These are phyloP conservation scores for Kondoa malvinella DNA, from an alignment of 768 basidiomycete genomes.

Conservation along the genomic window DNA sequence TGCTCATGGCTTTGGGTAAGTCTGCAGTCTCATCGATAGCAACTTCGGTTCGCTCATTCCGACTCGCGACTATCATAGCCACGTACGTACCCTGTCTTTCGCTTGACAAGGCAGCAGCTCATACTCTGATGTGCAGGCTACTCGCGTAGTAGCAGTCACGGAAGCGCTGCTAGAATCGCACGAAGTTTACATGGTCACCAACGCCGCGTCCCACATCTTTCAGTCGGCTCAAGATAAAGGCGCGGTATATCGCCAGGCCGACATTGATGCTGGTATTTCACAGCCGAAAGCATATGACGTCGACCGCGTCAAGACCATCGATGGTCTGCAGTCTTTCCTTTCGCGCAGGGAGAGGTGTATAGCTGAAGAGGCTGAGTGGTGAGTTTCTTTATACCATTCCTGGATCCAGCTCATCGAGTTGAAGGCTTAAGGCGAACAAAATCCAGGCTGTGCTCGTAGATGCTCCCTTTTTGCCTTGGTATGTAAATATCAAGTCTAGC, in stretches of 20 bases:
- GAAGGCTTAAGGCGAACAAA: conserved; percentile 8
- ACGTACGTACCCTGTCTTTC: no score
- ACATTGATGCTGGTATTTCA: conserved; percentile 63
- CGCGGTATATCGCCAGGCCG: conserved; percentile 50
- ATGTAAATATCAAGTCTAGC: conserved; percentile 4
- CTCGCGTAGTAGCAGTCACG: conserved; percentile 59
- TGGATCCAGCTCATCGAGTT: neutral
- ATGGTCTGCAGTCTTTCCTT: conserved; percentile 47
- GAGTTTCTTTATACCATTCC: conserved; percentile 28
- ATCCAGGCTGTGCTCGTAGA: conserved; percentile 9
- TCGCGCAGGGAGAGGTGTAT: conserved; percentile 42
- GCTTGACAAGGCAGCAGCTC: no score
- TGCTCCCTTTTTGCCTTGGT: conserved; percentile 18
- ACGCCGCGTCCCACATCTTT: conserved; percentile 57
- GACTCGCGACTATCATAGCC: no score
- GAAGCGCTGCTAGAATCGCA: conserved; percentile 42
- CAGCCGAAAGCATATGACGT: conserved; percentile 66
- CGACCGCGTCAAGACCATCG: conserved; percentile 52
- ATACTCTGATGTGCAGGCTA: conserved; percentile 42
- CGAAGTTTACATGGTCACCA: conserved; percentile 50
- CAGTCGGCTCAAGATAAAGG: conserved; percentile 46
- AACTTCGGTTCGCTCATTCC: no score
- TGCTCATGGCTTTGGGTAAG: neutral
- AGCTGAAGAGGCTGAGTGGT: conserved; percentile 55
- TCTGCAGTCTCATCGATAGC: no score